Evolutionary conservation across 768 basidiomycete species (phyloP).

Genomic region (Boletales sp.): DNA sequence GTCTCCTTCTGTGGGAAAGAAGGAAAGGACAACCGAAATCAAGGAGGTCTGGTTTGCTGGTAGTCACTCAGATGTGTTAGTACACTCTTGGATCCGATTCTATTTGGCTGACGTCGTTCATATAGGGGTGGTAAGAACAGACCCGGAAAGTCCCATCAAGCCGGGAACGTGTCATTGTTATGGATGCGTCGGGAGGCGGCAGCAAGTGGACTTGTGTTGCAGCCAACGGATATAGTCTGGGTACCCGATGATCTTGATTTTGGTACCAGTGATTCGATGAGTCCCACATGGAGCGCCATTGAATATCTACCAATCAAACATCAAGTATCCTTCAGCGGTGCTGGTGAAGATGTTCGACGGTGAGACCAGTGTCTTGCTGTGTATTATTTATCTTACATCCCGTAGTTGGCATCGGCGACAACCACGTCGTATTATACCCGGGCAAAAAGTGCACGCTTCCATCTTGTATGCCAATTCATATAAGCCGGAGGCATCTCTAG

Average conservation of each 20-base stretch:
- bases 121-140: slow-evolving; percentile 22
- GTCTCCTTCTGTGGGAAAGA: background rate
- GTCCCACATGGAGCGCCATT: slow-evolving; percentile 6
- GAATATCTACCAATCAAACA: slow-evolving; percentile 25
- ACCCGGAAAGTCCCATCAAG: slow-evolving; percentile 18
- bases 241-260: slow-evolving; percentile 24
- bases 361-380: background rate
- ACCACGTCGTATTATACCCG: slow-evolving; percentile 26
- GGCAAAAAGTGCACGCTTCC: slow-evolving; percentile 25
- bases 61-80: slow-evolving; percentile 35
- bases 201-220: slow-evolving; percentile 22
- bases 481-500: slow-evolving; percentile 14
- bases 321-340: slow-evolving; percentile 19
- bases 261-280: slow-evolving; percentile 22
- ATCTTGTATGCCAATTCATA: slow-evolving; percentile 21
- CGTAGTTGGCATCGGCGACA: slow-evolving; percentile 13
- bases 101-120: background rate
- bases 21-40: slow-evolving; percentile 22
- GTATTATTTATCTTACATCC: background rate
- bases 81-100: background rate
- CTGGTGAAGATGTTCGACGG: slow-evolving; percentile 14
- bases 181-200: slow-evolving; percentile 35
- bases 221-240: slow-evolving; percentile 26
- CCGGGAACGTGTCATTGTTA: slow-evolving; percentile 24
- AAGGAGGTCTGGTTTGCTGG: slow-evolving; percentile 70